Evolutionary conservation across 352 stramenopile species (phyloP).

Genomic region (Phytophthora tentaculata): DNA sequence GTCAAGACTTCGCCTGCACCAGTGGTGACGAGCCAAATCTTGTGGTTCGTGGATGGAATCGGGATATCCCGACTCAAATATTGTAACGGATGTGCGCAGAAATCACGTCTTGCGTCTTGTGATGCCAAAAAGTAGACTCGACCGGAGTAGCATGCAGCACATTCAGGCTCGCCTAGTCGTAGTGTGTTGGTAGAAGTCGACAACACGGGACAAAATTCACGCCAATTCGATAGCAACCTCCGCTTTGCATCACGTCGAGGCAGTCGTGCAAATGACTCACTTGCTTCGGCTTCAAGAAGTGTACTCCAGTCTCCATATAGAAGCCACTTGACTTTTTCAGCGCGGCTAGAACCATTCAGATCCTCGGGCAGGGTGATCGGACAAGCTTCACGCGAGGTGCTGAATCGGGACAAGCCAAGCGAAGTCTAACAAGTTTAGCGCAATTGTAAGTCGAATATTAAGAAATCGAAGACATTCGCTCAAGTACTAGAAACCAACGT

Average conservation of each 20-base stretch:
- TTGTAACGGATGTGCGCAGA: constrained; percentile 54
- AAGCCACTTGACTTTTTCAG: constrained; percentile 67
- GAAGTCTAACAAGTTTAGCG: constrained; percentile 40
- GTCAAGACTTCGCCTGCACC: constrained; percentile 21
- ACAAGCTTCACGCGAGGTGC: constrained; percentile 40
- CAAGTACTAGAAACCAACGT: constrained; percentile 19
- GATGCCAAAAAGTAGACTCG: constrained; percentile 66
- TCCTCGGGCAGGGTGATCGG: constrained; percentile 49
- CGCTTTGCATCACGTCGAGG: constrained; percentile 29
- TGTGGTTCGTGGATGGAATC: constrained; percentile 19
- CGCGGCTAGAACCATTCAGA: constrained; percentile 34
- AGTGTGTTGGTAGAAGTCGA: constrained; percentile 35
- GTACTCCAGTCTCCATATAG: constrained; percentile 64
- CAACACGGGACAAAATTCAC: constrained; percentile 67
- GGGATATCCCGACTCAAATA: constrained; percentile 47
- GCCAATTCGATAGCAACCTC: constrained; percentile 57
- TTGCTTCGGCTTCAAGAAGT: constrained; percentile 22
- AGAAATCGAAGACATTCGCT: background rate
- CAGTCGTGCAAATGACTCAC: constrained; percentile 22
- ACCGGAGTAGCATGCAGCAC: constrained; percentile 48
- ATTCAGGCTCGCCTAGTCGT: constrained; percentile 45
- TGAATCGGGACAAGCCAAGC: constrained; percentile 51
- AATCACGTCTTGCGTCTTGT: constrained; percentile 33
- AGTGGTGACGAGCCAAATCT: constrained; percentile 52
- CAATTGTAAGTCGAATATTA: background rate